Percentiles rank a stretch among this genome's conserved stretches.
phyloP scores from a whole-genome alignment of 805 yeast species.

The Schwanniomyces yamadae region DNA sequence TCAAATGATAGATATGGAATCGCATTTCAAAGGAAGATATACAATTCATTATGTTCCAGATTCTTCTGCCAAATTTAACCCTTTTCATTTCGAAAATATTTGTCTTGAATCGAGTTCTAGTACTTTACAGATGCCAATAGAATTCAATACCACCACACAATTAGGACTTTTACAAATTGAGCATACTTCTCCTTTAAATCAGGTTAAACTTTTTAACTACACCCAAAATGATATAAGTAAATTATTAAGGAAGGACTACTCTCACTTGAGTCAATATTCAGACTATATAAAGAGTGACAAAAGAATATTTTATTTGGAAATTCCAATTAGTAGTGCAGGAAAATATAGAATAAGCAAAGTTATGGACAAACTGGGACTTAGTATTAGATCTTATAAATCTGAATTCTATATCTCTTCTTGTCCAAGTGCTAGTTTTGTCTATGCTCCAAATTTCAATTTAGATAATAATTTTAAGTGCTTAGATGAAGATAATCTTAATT shows the following conservation, averaged over 20 bases:
- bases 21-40: conserved; percentile 82
- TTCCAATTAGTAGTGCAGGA: conserved; percentile 73
- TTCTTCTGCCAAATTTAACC: conserved; percentile 81
- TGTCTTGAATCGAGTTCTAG: conserved; percentile 53
- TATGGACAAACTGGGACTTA: conserved; percentile 59
- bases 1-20: conserved; percentile 42
- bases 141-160: conserved; percentile 75
- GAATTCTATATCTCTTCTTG: conserved; percentile 71
- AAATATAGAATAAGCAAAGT: conserved; percentile 70
- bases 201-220: conserved; percentile 48
- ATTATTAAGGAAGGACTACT: conserved; percentile 26
- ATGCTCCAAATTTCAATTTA: conserved; percentile 26
- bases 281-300: conserved; percentile 29
- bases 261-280: conserved; percentile 25
- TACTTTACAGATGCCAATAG: conserved; percentile 56
- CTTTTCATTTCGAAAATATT: conserved; percentile 55
- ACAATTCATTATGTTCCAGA: conserved; percentile 89
- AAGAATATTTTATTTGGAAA: conserved; percentile 55
- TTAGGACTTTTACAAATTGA: conserved; percentile 67
- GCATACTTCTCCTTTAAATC: conserved; percentile 55
- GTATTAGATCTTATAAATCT: conserved; percentile 58
- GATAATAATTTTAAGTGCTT: conserved; percentile 55
- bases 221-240: conserved; percentile 55
- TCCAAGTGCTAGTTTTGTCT: conserved; percentile 63
- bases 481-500: conserved; percentile 43